Evolutionary conservation across 1,139 yeast species (phyloP).

Genomic region (Lodderomyces orthopsilosis): DNA sequence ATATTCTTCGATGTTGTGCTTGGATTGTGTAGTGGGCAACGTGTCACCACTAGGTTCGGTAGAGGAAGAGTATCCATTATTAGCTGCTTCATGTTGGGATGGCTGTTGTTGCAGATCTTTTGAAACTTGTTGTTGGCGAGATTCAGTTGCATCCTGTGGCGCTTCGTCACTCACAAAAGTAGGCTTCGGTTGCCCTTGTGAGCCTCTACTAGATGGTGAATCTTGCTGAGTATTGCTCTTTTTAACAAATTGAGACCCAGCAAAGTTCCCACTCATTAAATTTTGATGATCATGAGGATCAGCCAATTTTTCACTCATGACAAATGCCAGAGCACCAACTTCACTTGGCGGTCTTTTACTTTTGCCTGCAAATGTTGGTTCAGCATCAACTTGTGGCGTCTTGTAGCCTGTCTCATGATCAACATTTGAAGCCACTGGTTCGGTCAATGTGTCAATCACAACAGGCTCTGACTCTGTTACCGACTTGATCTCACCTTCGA

Average conservation of each 20-base stretch:
- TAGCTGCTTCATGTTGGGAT: constrained; percentile 1
- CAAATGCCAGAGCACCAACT: constrained; percentile 10
- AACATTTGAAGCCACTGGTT: constrained; percentile 3
- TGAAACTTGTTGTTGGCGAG: not conserved
- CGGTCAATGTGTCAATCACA: not conserved
- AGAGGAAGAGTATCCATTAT: constrained; percentile 1
- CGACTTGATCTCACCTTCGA: not conserved
- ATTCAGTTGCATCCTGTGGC: not conserved
- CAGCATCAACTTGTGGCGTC: constrained; percentile 4
- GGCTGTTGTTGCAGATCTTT: not conserved
- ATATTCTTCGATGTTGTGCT: constrained; percentile 2
- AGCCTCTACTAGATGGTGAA: not conserved
- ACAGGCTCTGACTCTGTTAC: not conserved
- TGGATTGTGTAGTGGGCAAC: constrained; percentile 9
- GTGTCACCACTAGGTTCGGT: constrained; percentile 10
- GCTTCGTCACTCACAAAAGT: not conserved
- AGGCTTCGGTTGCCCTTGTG: not conserved
- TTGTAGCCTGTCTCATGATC: not conserved
- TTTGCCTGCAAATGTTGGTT: constrained; percentile 2
- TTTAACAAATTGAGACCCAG: constrained; percentile 5
- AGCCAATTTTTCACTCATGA: constrained; percentile 2
- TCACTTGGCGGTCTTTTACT: not conserved
- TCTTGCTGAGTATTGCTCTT: not conserved
- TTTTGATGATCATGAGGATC: not conserved
- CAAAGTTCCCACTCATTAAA: constrained; percentile 1